phyloP scores from a whole-genome alignment of 345 rosid species.

The Pelargonium nanum region DNA sequence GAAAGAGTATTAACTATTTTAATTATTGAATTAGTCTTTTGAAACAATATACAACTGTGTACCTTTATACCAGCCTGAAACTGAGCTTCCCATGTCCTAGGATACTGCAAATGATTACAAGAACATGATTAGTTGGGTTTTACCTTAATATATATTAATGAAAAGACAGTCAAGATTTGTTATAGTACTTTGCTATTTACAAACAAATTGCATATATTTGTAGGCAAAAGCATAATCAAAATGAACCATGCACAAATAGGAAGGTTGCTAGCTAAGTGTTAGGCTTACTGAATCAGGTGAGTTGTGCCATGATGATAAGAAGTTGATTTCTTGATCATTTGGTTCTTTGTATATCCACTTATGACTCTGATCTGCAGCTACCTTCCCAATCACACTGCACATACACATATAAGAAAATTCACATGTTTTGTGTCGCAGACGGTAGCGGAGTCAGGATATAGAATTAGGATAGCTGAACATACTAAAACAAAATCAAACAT shows the following conservation, averaged over 20 bases:
- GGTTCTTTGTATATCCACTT: constrained; percentile 95
- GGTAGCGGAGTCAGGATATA: no score
- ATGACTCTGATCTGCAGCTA: constrained; percentile 90
- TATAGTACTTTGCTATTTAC: constrained; percentile 3
- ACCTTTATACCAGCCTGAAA: constrained; percentile 95
- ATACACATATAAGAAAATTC: background rate
- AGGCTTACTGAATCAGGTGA: constrained; percentile 82
- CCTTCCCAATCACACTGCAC: constrained; percentile 85
- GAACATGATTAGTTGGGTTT: background rate
- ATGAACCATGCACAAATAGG: background rate
- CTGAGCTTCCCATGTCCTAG: constrained; percentile 99
- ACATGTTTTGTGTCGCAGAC: no score
- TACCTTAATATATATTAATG: constrained; percentile 1
- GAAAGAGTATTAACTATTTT: no score
- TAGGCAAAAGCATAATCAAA: background rate
- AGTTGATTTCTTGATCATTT: constrained; percentile 82
- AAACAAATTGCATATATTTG: constrained; percentile 1
- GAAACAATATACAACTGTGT: background rate
- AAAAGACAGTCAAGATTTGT: background rate
- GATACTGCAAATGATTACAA: constrained; percentile 39
- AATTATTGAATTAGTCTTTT: no score
- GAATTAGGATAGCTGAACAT: no score
- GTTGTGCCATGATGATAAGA: constrained; percentile 92
- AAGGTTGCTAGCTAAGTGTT: background rate
- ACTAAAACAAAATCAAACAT: no score